Evolutionary conservation across 176 grass and related monocot genomes (phyloP).

Genomic region (Dendrocalamus sinicus): DNA sequence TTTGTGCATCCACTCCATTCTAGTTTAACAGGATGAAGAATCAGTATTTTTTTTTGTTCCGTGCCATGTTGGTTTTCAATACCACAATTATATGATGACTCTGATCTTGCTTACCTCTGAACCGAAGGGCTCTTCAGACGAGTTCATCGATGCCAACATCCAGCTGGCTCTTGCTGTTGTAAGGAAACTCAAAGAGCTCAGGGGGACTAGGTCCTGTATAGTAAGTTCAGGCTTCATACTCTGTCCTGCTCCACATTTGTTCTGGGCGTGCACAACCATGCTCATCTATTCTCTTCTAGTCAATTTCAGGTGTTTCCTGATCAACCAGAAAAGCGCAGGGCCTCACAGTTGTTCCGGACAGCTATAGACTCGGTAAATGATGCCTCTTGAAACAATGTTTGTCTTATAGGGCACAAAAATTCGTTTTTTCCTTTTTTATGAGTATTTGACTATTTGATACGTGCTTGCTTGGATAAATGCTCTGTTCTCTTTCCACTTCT

Average conservation of each 20-base stretch:
- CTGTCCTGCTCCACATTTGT: neutral
- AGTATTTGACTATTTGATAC: neutral
- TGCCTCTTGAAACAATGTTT: neutral
- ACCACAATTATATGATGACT: neutral
- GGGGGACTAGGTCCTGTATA: conserved; percentile 68
- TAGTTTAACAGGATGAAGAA: neutral
- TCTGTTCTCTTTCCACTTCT: neutral
- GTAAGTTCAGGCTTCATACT: conserved; percentile 54
- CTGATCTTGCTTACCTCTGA: conserved; percentile 32
- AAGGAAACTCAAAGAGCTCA: conserved; percentile 79
- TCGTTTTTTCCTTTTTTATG: neutral
- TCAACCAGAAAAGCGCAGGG: conserved; percentile 86
- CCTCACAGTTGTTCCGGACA: conserved; percentile 69
- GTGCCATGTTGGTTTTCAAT: neutral
- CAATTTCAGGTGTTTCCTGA: conserved; percentile 93
- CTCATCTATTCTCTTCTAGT: conserved; percentile 52
- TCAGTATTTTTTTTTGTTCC: neutral
- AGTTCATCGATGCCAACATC: conserved; percentile 97
- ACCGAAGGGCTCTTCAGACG: conserved; percentile 91
- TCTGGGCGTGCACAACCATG: neutral
- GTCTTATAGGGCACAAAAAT: neutral
- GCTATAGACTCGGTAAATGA: conserved; percentile 76
- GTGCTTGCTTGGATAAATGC: neutral
- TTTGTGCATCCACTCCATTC: neutral
- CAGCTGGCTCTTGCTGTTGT: conserved; percentile 86